Evolutionary conservation across 768 basidiomycete species (phyloP).

Genomic region (Russula griseocarnosa): DNA sequence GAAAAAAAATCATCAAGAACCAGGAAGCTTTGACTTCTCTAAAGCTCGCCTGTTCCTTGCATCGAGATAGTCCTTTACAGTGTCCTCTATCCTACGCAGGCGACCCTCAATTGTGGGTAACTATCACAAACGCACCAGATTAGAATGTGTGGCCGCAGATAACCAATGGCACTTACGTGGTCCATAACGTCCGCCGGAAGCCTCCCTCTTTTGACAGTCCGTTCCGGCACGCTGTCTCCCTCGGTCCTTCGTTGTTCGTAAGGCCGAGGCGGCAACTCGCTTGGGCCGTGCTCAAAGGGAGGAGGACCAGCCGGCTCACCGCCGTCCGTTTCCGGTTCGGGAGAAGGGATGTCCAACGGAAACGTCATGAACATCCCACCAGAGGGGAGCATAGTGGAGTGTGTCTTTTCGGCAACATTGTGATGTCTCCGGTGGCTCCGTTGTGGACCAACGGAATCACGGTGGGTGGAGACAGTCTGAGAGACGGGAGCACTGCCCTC

Average conservation of each 20-base stretch:
- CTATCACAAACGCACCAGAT: slow-evolving; percentile 7
- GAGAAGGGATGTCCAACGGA: slow-evolving; percentile 26
- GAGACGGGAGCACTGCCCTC: slow-evolving; percentile 9
- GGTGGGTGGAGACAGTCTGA: slow-evolving; percentile 10
- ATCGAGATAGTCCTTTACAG: slow-evolving; percentile 21
- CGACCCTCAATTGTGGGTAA: slow-evolving; percentile 25
- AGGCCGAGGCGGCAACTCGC: slow-evolving; percentile 24
- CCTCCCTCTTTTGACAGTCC: slow-evolving; percentile 18
- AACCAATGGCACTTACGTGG: slow-evolving; percentile 9
- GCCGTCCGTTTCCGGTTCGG: slow-evolving; percentile 18
- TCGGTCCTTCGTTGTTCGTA: slow-evolving; percentile 10
- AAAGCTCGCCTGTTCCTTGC: slow-evolving; percentile 26
- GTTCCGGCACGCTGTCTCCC: slow-evolving; percentile 12
- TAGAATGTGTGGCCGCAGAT: background rate
- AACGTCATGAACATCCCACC: slow-evolving; percentile 28
- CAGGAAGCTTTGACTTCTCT: slow-evolving; percentile 23
- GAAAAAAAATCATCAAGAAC: slow-evolving; percentile 1
- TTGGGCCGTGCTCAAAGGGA: slow-evolving; percentile 26
- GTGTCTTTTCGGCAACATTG: slow-evolving; percentile 27
- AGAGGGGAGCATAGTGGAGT: slow-evolving; percentile 27
- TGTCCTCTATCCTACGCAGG: slow-evolving; percentile 23
- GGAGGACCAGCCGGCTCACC: slow-evolving; percentile 17
- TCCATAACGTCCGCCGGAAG: slow-evolving; percentile 25
- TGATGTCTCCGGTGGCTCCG: slow-evolving; percentile 24
- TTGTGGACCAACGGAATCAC: slow-evolving; percentile 19